These are phyloP conservation scores for Chlamydomonas urium DNA, from an alignment of 139 green algal genomes.

Conservation along the genomic window DNA sequence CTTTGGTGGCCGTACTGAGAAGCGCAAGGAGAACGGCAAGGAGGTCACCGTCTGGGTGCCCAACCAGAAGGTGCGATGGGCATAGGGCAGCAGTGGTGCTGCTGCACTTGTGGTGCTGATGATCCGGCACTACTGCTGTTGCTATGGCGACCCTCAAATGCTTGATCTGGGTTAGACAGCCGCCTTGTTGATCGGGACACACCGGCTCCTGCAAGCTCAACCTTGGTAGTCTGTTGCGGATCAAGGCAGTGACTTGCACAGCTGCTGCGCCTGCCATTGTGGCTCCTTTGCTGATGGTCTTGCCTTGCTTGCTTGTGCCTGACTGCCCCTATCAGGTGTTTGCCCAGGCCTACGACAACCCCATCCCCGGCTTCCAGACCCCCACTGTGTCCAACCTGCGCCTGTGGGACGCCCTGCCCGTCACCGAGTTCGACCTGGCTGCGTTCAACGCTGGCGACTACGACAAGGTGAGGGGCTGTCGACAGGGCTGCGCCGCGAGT, in stretches of 20 bases:
- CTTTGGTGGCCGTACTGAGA: slow-evolving; percentile 51
- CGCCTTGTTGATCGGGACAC: too few relatives aligned
- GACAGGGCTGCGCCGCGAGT: neutral
- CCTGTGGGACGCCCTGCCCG: slow-evolving; percentile 91
- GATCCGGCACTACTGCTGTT: too few relatives aligned
- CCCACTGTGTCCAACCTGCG: slow-evolving; percentile 91
- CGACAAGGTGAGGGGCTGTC: slow-evolving; percentile 43
- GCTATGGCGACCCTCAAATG: too few relatives aligned
- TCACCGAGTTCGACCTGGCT: slow-evolving; percentile 90
- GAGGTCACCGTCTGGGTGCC: slow-evolving; percentile 45
- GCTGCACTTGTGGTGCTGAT: too few relatives aligned
- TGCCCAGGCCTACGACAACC: slow-evolving; percentile 89
- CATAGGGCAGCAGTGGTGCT: too few relatives aligned
- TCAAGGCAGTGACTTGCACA: too few relatives aligned
- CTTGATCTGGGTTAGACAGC: too few relatives aligned
- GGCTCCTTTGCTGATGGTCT: neutral
- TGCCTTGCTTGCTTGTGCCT: neutral
- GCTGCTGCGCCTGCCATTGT: too few relatives aligned
- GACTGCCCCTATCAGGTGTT: slow-evolving; percentile 78
- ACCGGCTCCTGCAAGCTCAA: too few relatives aligned
- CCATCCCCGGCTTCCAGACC: slow-evolving; percentile 93
- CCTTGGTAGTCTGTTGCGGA: too few relatives aligned
- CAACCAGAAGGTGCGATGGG: slow-evolving; percentile 49
- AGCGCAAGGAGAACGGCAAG: slow-evolving; percentile 29
- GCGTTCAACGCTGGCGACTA: slow-evolving; percentile 86